Base-by-base conservation (phyloP, 805 yeast genomes). In the Candida tibetensis region DNA sequence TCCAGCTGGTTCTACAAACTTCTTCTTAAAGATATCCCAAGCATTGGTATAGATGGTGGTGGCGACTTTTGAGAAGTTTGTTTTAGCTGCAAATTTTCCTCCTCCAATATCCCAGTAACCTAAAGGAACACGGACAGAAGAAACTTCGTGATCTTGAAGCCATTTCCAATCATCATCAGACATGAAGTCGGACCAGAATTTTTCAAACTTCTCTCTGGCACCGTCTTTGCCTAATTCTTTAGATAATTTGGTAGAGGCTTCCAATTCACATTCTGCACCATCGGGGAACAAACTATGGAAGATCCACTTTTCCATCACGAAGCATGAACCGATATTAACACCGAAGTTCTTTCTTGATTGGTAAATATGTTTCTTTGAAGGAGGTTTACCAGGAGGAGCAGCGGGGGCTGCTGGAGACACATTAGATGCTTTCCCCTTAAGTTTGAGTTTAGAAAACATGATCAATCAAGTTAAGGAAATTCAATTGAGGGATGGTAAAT, bases 71-170 rank as follows among this genome's bases (percentile, higher is more conserved):
- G 12, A 13, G 53, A 85, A 91, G 14, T 82, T 81, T 2, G 95
- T 82, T 3, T 73, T 77, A 15, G 62, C 59, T 29, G 79, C 63
- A 55, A 69, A 83, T 13, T 50, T 47, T 1, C 90, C 87, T 15
- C 82, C 81, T 36, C 66, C 74, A n/a, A 89, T 77, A 40, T 77
- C 81, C 96, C 96, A 91, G 60, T 85, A 91, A 0, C 98, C 98
- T 46, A 91, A 63, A 5, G 99, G 98, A 1, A 91, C 72, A 51
- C 99, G 73, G 4, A 91, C 72, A 2, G 89, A 76, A 17, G 86
- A 87, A n/a, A 85, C 85, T 5, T 87, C 85, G 37, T 71, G 72
- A 15, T 70, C 64, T 31, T 66, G 58, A 19, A 91, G 60, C 85
- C 88, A 88, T 15, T 73, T 52, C 95, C 96, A 90, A 55, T 91